Evolutionary conservation across 2,329 filamentous ascomycete genomes (phyloP).

Genomic region (Aspergillus pseudoterreus): DNA sequence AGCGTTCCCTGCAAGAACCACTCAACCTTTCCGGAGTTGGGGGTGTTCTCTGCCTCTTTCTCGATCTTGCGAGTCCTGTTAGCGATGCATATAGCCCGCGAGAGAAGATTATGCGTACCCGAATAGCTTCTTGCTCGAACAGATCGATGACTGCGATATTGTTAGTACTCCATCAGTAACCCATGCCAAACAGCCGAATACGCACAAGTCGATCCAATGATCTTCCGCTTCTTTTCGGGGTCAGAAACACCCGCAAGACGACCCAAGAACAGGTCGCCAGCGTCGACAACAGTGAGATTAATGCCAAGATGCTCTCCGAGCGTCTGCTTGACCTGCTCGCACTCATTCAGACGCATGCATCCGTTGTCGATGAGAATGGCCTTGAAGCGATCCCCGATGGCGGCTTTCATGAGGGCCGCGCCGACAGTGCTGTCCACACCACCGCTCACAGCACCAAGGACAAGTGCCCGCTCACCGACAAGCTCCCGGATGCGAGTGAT

Average conservation of each 20-base stretch:
- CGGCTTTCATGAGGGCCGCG: constrained; percentile 78
- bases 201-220: constrained; percentile 56
- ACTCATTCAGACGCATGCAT: constrained; percentile 81
- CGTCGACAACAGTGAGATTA: constrained; percentile 85
- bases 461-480: constrained; percentile 77
- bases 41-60: constrained; percentile 53
- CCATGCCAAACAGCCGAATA: too few species aligned
- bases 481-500: constrained; percentile 74
- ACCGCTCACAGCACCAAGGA: constrained; percentile 74
- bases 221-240: constrained; percentile 85
- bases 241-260: constrained; percentile 71
- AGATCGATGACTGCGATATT: constrained; percentile 73
- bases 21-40: constrained; percentile 69
- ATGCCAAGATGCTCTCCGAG: constrained; percentile 78
- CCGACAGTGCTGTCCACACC: constrained; percentile 90
- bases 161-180: too few species aligned
- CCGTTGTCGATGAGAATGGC: constrained; percentile 84
- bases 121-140: constrained; percentile 59
- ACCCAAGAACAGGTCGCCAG: constrained; percentile 69
- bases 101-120: too few species aligned
- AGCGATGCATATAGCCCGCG: too few species aligned
- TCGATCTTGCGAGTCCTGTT: constrained; percentile 49
- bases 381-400: constrained; percentile 81
- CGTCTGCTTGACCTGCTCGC: constrained; percentile 73
- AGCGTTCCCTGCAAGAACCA: constrained; percentile 87